Evolutionary conservation across 1,284 basidiomycete genomes (phyloP), one percentile per base, ranked within the genome.

Genomic region (Tilletia walkeri): DNA sequence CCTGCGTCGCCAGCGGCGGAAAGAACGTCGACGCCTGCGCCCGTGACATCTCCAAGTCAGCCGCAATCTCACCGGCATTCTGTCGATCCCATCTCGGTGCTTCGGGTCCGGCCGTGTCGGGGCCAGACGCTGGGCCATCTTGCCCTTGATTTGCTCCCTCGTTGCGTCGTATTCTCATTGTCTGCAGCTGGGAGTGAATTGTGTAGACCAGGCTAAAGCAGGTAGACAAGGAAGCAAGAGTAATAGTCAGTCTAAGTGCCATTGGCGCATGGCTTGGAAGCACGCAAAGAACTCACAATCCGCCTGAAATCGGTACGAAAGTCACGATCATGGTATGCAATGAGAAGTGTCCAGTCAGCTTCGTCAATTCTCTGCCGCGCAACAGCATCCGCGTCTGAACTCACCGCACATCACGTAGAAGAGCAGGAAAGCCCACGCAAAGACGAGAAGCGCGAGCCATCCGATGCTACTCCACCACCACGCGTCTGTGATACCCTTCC

Each of bases 401-500:
- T 41, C 34, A 41, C 59, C 59, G 59, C 59, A 63, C 30, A 63
- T 36, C 30, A 63, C 36, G 36, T 63, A 63, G 34, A 63, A 63
- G 59, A 63, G 16, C 34, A 63, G 18, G 59, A 63, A 63, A 16
- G 59, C 59, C 59, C 59, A 63, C 3, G 59, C 59, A 38, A 63
- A 63, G 34, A 14, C 34, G 1, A 63, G 38, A 3, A 63, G 34
- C 14, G 59, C 34, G 3, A 63, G 59, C 59, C 59, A 63, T 38
- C 59, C 59, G 34, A 63, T 20, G 38, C 59, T 63, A 6, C 6
- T 39, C 59, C 59, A 63, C 59, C 59, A 63, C 59, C 59, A 63
- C 6, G 59, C 59, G 36, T 63, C 59, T 7, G 59, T 41, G 59
- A 63, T 63, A 5, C 39, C 5, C 34, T 63, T 63, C 59, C 59